These are phyloP conservation scores for Ephemerocybe angulata DNA, from an alignment of 768 basidiomycete species.

Conservation along the genomic window DNA sequence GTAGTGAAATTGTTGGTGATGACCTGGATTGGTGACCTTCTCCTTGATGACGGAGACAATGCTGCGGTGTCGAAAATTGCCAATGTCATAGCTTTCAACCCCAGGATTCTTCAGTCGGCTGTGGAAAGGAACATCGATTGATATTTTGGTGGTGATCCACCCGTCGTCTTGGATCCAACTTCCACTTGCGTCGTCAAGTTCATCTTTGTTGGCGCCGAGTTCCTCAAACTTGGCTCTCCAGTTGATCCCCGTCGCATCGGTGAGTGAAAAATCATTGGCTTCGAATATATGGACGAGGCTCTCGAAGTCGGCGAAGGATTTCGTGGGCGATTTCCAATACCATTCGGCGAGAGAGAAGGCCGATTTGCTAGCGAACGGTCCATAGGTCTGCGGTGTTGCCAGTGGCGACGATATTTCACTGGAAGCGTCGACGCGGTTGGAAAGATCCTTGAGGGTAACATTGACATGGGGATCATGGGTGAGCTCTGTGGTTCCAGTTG, in stretches of 20 bases:
- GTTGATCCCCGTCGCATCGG: neutral
- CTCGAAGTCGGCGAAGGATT: neutral
- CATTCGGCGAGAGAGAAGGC: neutral
- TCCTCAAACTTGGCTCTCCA: neutral
- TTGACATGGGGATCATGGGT: neutral
- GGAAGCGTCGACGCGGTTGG: neutral
- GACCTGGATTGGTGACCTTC: neutral
- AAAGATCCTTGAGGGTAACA: neutral
- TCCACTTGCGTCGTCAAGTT: neutral
- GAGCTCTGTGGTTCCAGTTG: neutral
- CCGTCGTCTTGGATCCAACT: slow-evolving; percentile 2
- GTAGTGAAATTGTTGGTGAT: slow-evolving; percentile 18
- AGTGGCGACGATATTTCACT: neutral
- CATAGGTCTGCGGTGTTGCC: neutral
- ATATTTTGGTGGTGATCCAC: neutral
- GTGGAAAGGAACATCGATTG: neutral
- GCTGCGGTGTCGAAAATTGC: neutral
- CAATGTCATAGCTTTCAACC: neutral
- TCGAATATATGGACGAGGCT: neutral
- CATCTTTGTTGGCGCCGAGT: neutral
- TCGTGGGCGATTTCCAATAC: neutral
- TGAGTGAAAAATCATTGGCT: neutral
- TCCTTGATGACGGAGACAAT: slow-evolving; percentile 5
- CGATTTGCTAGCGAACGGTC: neutral
- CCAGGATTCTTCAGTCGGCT: neutral